Conservation (phyloP, 2,329 filamentous ascomycete genomes). For the Ilyonectria robusta region DNA sequence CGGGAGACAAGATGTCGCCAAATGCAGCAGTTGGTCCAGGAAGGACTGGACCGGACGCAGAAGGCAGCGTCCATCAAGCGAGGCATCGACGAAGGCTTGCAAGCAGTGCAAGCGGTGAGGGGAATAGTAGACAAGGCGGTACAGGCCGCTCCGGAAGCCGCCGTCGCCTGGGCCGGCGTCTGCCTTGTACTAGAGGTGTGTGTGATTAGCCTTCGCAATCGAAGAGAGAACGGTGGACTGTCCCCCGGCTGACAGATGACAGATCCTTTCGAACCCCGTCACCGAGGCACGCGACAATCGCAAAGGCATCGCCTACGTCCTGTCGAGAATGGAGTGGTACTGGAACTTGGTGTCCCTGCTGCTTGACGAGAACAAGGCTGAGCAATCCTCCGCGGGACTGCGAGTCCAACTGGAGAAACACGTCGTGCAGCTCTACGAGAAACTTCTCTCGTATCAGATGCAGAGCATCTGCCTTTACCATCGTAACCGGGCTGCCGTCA, state of each 20-base stretch:
- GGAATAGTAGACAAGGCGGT: too few relatives aligned
- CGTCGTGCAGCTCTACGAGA: conserved; percentile 57
- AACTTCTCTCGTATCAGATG: conserved; percentile 58
- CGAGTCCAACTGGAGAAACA: conserved; percentile 44
- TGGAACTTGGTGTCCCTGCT: conserved; percentile 50
- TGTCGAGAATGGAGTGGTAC: conserved; percentile 51
- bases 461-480: conserved; percentile 57
- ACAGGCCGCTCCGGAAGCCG: too few relatives aligned
- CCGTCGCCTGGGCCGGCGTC: too few relatives aligned
- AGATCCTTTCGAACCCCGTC: conserved; percentile 52
- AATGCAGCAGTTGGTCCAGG: too few relatives aligned
- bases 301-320: conserved; percentile 46
- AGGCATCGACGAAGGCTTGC: too few relatives aligned
- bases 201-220: too few relatives aligned
- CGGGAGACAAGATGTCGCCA: too few relatives aligned
- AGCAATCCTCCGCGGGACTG: conserved; percentile 33
- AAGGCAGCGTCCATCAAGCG: too few relatives aligned
- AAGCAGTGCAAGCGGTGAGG: too few relatives aligned
- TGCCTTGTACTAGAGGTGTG: too few relatives aligned
- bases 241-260: background rate
- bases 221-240: too few relatives aligned
- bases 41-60: too few relatives aligned
- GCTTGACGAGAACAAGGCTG: conserved; percentile 39
- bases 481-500: conserved; percentile 45
- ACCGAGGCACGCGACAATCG: conserved; percentile 46